phyloP scores from a whole-genome alignment of 345 rosid species.

The Citrus unshiu region DNA sequence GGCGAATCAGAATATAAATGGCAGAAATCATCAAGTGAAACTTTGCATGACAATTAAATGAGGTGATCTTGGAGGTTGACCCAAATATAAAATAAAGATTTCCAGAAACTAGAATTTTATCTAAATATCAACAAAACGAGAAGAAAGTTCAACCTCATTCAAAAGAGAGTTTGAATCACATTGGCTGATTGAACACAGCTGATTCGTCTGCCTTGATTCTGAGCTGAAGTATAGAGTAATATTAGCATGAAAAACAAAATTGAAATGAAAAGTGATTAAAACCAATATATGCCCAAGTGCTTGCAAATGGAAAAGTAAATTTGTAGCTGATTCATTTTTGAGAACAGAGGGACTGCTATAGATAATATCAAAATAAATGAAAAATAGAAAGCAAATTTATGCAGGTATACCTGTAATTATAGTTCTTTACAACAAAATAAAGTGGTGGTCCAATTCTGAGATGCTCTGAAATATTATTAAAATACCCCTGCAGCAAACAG shows the following conservation, averaged over 20 bases:
- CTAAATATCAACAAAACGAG: background rate
- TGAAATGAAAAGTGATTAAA: background rate
- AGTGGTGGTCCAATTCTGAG: conserved; percentile 58
- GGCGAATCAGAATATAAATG: background rate
- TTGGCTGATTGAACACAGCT: conserved; percentile 88
- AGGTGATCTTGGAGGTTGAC: background rate
- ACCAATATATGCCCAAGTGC: background rate
- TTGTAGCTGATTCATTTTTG: background rate
- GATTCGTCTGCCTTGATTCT: conserved; percentile 77
- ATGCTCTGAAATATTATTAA: conserved; percentile 43
- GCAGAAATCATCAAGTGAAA: background rate
- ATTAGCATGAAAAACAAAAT: conserved; percentile 15
- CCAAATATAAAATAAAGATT: background rate
- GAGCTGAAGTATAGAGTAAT: conserved; percentile 42
- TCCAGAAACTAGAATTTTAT: background rate
- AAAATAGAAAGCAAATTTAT: background rate
- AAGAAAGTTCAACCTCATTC: conserved; percentile 56
- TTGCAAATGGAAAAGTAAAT: background rate
- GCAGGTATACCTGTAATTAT: conserved; percentile 46
- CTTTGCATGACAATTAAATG: background rate
- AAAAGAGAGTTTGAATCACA: conserved; percentile 85
- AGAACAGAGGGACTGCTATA: background rate
- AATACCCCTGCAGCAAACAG: conserved; percentile 48
- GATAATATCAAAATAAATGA: background rate
- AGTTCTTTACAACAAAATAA: conserved; percentile 60